A percentile compares a stretch with the other conserved stretches of the same genome.
Conservation (phyloP, 2,329 filamentous ascomycete species). For the Paecilomyces niveus region DNA sequence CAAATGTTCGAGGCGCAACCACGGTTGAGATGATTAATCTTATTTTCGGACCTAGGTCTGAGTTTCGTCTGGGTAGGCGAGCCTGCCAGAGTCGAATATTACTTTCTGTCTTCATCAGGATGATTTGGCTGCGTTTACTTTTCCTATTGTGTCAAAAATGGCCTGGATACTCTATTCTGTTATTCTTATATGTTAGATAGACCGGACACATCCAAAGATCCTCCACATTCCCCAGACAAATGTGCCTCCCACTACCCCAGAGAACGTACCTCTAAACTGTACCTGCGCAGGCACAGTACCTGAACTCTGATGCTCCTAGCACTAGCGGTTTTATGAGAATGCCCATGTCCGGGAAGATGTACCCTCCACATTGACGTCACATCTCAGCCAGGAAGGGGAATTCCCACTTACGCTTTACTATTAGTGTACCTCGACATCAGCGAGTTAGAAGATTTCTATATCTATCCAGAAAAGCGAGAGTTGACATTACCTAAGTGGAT, state of each 20-base stretch:
- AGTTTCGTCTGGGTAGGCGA: neutral
- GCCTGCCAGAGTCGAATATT: neutral
- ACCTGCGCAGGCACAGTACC: neutral
- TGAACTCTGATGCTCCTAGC: neutral
- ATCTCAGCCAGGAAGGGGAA: no score
- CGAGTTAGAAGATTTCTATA: no score
- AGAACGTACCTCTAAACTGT: neutral
- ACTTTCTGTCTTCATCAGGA: neutral
- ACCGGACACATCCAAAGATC: neutral
- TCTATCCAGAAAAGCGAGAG: no score
- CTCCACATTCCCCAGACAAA: neutral
- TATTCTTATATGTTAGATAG: neutral
- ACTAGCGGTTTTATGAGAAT: neutral
- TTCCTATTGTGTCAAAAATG: neutral
- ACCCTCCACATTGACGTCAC: neutral
- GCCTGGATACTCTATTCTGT: neutral
- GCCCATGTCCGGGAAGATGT: neutral
- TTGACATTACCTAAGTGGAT: no score
- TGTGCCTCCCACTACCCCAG: no score
- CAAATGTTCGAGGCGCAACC: constrained; percentile 1
- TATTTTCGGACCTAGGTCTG: neutral
- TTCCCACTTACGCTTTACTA: no score
- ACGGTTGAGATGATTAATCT: neutral
- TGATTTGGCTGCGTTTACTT: neutral
- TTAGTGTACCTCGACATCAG: no score